These are phyloP conservation scores for Sisymbrium altissimum DNA, from an alignment of 345 rosid genomes.

Conservation along the genomic window DNA sequence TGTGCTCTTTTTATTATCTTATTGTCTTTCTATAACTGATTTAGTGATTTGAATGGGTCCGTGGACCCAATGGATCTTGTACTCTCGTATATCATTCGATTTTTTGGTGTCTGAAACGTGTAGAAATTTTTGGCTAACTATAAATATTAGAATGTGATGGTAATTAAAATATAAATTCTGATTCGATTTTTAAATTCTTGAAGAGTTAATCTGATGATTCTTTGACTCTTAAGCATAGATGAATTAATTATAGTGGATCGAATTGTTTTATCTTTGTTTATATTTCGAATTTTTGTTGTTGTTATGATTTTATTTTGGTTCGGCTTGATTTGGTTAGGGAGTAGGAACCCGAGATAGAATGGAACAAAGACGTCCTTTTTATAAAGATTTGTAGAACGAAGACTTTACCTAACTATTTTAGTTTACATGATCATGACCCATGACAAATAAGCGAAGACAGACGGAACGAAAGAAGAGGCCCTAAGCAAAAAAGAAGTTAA, in stretches of 20 bases:
- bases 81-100: background rate
- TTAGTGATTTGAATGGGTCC: background rate
- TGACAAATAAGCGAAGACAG: background rate
- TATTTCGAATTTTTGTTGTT: background rate
- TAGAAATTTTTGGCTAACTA: background rate
- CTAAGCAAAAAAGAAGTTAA: background rate
- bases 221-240: background rate
- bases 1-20: background rate
- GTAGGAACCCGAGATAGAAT: background rate
- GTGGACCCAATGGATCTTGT: background rate
- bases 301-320: background rate
- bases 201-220: background rate
- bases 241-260: background rate
- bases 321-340: background rate
- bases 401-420: slow-evolving; percentile 2
- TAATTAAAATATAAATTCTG: background rate
- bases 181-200: no score
- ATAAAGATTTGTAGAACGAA: background rate
- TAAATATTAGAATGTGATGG: background rate
- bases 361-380: background rate
- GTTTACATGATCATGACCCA: slow-evolving; percentile 21
- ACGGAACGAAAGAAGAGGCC: background rate
- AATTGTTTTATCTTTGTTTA: background rate
- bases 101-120: background rate
- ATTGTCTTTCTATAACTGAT: background rate